Evolutionary conservation across 148 eudicot genomes (phyloP).

Genomic region (Vaccinium corymbosum): DNA sequence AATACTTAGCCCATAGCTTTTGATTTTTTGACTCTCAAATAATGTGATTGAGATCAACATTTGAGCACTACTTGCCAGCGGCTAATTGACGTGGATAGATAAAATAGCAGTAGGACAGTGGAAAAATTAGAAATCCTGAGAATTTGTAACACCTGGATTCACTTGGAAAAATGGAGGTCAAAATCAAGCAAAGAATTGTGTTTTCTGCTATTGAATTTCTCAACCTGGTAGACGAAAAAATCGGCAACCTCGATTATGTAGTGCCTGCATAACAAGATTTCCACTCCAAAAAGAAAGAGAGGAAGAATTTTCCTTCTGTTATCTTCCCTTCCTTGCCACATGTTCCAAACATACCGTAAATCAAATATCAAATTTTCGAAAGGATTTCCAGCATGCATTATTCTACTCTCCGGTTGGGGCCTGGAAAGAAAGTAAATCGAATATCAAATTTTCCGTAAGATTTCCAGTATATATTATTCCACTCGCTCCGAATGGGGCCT

Average conservation of each 20-base stretch:
- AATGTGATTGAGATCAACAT: neutral
- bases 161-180: neutral
- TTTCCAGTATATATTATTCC: no score
- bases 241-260: neutral
- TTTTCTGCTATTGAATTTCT: neutral
- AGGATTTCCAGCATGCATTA: no score
- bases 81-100: neutral
- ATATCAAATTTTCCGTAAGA: no score
- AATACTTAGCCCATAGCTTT: slow-evolving; percentile 1
- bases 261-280: neutral
- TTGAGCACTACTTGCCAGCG: neutral
- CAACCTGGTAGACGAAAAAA: neutral
- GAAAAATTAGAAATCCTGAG: neutral
- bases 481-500: no score
- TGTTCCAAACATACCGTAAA: no score
- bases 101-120: neutral
- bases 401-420: no score
- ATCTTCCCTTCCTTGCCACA: no score
- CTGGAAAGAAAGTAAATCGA: no score
- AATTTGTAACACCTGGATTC: neutral
- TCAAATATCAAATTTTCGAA: no score
- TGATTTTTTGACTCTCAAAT: neutral
- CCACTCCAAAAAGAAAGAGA: neutral
- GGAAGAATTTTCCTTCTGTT: neutral
- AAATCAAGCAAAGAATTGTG: neutral